Base-by-base conservation (phyloP, 2,329 filamentous ascomycete species). In the Epichloe amarillans region DNA sequence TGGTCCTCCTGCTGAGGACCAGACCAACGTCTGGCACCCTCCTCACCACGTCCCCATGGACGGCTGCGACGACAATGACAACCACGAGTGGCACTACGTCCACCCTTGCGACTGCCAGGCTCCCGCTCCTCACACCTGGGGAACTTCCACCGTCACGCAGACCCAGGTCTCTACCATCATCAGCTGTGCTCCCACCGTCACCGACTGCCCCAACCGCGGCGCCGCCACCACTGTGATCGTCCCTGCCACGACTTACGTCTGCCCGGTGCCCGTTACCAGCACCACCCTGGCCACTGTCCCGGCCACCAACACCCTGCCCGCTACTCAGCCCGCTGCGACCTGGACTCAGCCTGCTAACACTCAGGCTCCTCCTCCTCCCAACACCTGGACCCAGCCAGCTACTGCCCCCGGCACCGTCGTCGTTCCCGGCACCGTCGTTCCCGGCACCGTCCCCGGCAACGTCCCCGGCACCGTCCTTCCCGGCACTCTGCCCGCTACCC, bases 201-300 rank as follows among this genome's bases (percentile, higher is more conserved):
- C 58, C 52, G 49, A 62, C 58, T 73, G 70, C 65, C 68, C 69
- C n/a, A 66, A 57, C 47, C 57, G 62, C 44, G 51, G 63, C 1
- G 35, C 33, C 12, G 46, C 21, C 64, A 66, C 64, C 50, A 72
- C 69, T 46, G 62, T 69, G 49, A 62, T 61, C 53, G 60, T 69
- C 51, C 60, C 68, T 38, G 62, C 66, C 52, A 66, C 65, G 54
- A 71, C 69, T 53, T 72, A 70, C 53, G 62, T 74, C 58, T 73
- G 69, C 66, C 70, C 71, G 21, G 66, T 72, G 7, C 60, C 67
- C 40, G 58, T 64, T 51, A 57, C 59, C 42, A 47, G 55, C 26
- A 54, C 54, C 21, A 50, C 50, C 33, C 23, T 50, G 45, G 47
- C 50, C 15, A 50, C 47, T 3, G 36, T 47, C 8, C 11, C 51